Evolutionary conservation across 2,329 filamentous ascomycete genomes (phyloP).

Genomic region (Davidsoniella eucalypti): DNA sequence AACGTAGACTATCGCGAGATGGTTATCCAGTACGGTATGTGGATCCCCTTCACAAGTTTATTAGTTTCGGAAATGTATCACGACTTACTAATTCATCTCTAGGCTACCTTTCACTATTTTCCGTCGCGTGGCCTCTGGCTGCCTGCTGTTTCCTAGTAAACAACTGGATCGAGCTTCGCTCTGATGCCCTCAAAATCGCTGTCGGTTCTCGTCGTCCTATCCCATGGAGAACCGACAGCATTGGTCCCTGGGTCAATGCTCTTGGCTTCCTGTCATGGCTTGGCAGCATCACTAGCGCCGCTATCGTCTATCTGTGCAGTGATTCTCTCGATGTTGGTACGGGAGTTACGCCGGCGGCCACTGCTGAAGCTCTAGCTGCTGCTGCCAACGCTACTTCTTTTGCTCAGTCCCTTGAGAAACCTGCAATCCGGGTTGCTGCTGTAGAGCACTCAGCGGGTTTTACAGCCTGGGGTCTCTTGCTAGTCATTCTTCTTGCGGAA

Average conservation of each 20-base stretch:
- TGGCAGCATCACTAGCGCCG: conserved; percentile 72
- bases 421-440: conserved; percentile 1
- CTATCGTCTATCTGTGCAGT: conserved; percentile 79
- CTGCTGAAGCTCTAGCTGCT: too few relatives aligned
- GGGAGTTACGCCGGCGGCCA: neutral
- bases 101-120: conserved; percentile 83
- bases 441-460: conserved; percentile 21
- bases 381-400: neutral
- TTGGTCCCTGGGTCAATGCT: conserved; percentile 79
- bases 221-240: conserved; percentile 80
- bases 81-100: neutral
- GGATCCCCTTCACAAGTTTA: neutral
- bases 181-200: conserved; percentile 88
- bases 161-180: conserved; percentile 89
- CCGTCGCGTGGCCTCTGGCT: conserved; percentile 87
- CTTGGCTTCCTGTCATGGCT: conserved; percentile 87
- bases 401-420: neutral
- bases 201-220: conserved; percentile 76
- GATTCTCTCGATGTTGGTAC: conserved; percentile 22
- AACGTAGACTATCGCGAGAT: conserved; percentile 84
- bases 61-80: neutral
- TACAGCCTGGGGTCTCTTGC: conserved; percentile 61
- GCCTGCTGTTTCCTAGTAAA: conserved; percentile 79
- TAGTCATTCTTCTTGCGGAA: conserved; percentile 72
- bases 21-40: conserved; percentile 59